A percentile compares a stretch with the other conserved stretches of the same genome.
phyloP scores from a whole-genome alignment of 75 land plant genomes.

The Cryptomeria japonica region DNA sequence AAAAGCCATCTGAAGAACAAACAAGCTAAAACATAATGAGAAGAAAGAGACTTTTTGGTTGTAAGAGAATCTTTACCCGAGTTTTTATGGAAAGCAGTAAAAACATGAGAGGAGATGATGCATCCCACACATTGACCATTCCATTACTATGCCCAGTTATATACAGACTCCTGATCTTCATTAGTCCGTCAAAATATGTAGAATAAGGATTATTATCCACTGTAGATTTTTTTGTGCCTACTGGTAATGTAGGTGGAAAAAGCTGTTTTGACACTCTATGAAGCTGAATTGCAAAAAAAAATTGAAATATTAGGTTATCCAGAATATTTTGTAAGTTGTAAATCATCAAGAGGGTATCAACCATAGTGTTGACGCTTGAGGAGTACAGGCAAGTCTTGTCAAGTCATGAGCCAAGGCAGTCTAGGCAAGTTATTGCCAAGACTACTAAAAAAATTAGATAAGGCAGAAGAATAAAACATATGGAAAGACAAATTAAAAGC shows the following conservation, averaged over 20 bases:
- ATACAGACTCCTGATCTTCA: constrained; percentile 44
- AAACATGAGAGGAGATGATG: constrained; percentile 53
- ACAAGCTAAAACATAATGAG: neutral
- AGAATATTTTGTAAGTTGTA: neutral
- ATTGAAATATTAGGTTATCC: neutral
- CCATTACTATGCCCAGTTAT: constrained; percentile 82
- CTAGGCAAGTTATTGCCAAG: no score
- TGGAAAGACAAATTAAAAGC: no score
- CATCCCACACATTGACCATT: constrained; percentile 79
- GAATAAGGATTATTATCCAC: constrained; percentile 5
- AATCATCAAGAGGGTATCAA: neutral
- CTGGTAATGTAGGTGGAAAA: constrained; percentile 43
- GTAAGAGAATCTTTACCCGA: constrained; percentile 43
- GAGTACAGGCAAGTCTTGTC: no score
- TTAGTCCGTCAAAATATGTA: constrained; percentile 18
- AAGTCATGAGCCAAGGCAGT: no score
- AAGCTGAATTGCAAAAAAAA: constrained; percentile 33
- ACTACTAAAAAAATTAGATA: no score
- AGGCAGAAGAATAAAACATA: no score
- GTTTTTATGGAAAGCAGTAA: constrained; percentile 51
- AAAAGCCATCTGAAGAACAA: neutral
- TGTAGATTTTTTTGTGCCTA: constrained; percentile 41
- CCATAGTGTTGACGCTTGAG: no score
- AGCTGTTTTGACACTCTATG: constrained; percentile 23
- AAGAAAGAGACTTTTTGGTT: neutral